Evolutionary conservation across 495 filamentous ascomycete species (phyloP).

Genomic region (Bacidia rubella): DNA sequence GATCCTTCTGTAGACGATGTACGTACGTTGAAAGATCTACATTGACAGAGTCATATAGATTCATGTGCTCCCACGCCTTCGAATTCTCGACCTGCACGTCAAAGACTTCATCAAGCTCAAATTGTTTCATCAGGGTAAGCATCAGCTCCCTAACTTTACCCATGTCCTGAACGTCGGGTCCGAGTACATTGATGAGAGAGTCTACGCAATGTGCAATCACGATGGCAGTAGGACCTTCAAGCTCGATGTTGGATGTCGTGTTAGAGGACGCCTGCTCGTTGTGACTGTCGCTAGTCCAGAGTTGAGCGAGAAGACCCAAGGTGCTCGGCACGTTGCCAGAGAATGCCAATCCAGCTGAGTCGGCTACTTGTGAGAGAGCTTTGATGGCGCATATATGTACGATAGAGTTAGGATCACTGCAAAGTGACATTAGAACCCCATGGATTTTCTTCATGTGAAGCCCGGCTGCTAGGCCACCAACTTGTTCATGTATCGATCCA

Average conservation of each 20-base stretch:
- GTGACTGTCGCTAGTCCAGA: slow-evolving; percentile 84
- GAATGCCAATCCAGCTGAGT: slow-evolving; percentile 86
- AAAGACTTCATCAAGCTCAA: slow-evolving; percentile 62
- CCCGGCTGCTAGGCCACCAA: slow-evolving; percentile 97
- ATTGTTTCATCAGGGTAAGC: slow-evolving; percentile 69
- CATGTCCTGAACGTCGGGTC: slow-evolving; percentile 87
- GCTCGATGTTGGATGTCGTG: slow-evolving; percentile 76
- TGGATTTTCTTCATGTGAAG: slow-evolving; percentile 93
- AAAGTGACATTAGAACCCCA: slow-evolving; percentile 86
- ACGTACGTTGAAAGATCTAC: slow-evolving; percentile 77
- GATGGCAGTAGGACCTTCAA: slow-evolving; percentile 65
- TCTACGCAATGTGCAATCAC: slow-evolving; percentile 85
- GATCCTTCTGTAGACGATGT: slow-evolving; percentile 59
- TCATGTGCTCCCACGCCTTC: slow-evolving; percentile 78
- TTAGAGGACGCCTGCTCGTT: slow-evolving; percentile 66
- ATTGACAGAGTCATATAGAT: slow-evolving; percentile 77
- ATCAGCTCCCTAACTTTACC: slow-evolving; percentile 85
- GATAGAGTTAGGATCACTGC: slow-evolving; percentile 88
- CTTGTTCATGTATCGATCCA: slow-evolving; percentile 84
- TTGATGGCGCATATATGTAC: slow-evolving; percentile 96
- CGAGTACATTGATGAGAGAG: slow-evolving; percentile 87
- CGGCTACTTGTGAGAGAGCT: slow-evolving; percentile 72
- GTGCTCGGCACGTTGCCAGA: slow-evolving; percentile 80
- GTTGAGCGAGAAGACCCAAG: slow-evolving; percentile 80
- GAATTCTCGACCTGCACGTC: slow-evolving; percentile 66